Evolutionary conservation across 257 asterid genomes (phyloP), one percentile per base, ranked within the genome.

Genomic region (Lithospermum erythrorhizon): DNA sequence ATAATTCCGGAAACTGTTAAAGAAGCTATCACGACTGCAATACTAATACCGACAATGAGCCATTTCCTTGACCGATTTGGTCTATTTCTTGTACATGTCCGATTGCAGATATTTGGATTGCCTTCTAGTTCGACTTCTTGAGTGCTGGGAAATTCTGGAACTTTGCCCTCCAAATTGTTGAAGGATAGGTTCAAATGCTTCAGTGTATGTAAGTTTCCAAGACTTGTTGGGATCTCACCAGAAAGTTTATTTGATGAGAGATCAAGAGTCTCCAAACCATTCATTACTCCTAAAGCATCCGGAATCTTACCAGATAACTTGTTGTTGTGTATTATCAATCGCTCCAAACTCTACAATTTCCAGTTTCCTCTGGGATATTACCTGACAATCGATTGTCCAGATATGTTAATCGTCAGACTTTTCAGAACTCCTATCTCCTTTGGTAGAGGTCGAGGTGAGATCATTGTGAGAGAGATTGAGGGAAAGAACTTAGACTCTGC

Each of bases 261-360:
- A 61, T 82, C 87, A 6, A 82, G 82, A 51, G 53, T 71, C 66
- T 76, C 87, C 70, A 85, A 59, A 10, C 87, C 87, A 64, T 54
- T 78, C 49, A 77, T 29, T 3, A 24, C 41, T 57, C 54, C 79
- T 27, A 85, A 48, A 49, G 72, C 62, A 23, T 57, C 66, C 5
- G 94, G 94, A 66, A 85, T 80, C 45, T 49, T 73, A 16, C 89
- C 89, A 0, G 83, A 82, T 8, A 84, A 21, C 73, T 59, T 54
- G 74, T 79, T 81, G 24, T 16, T 72, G 63, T 81, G 76, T 21
- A 67, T 29, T 68, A 77, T 75, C 9, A 84, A 63, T 16, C 53
- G 21, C 45, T 58, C 62, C 4, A 84, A 83, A 9, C 48, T 68
- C 25, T 61, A 25, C 81, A 84, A 21, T 72, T 70, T 63, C 78